Base-by-base conservation (phyloP, 1,284 basidiomycete genomes). In the Trametes polyzona region DNA sequence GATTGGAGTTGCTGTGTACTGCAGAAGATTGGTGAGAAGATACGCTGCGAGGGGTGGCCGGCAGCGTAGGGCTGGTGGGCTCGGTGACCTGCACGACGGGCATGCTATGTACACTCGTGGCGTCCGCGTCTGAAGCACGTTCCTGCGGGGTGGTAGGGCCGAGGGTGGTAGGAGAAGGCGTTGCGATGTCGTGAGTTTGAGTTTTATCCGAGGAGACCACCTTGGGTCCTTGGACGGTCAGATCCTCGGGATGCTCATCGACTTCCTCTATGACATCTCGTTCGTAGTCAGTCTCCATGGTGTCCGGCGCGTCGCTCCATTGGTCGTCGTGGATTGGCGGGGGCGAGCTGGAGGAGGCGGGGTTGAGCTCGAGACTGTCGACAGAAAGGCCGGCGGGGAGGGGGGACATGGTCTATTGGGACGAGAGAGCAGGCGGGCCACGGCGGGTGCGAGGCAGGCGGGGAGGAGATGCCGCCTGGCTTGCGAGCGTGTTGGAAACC, bases 81-180 rank as follows among this genome's bases (percentile, higher is more conserved):
- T 74, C 64, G 17, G 84, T 76, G 55, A 84, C 77, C 65, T 80
- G 80, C 16, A 79, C 79, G 10, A 75, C 74, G 10, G 86, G 84
- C 62, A 87, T 76, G 63, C 83, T 86, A 60, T 81, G 84, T 9
- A 82, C 71, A 65, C 86, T 88, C 61, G 75, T 76, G 30, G 74
- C 71, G 61, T 86, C 86, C 2, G 69, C 59, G 64, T 64, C 67
- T 11, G 66, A 59, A 3, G 61, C 61, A 53, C 57, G 63, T 37
- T 68, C 68, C 41, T 65, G 65, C 14, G 55, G 51, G 17, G 58
- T 47, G n/a, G 65, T 58, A 2, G 69, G 59, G 39, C 64, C 65
- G 27, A 65, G 49, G 21, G 64, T 57, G 2, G 68, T 65, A 4
- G 73, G 69, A 5, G 73, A 72, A 3, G 71, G 67, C n/a, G 66